phyloP scores from a whole-genome alignment of 805 yeast species.

The Ogataea naganishii region DNA sequence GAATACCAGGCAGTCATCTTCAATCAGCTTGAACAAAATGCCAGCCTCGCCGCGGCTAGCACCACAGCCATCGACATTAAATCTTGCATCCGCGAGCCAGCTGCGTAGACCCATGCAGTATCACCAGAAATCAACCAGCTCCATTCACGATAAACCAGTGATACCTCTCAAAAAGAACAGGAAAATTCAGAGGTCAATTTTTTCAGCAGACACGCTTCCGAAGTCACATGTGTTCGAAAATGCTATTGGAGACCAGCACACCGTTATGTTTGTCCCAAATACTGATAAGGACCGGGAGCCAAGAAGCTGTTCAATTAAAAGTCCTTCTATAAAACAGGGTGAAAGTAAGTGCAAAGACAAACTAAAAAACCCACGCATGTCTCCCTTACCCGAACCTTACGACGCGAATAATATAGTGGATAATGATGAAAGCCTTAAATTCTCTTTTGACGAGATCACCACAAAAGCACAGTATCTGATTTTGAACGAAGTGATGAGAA shows the following conservation, averaged over 20 bases:
- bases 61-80: constrained; percentile 1
- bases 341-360: too few species aligned
- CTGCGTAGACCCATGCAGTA: constrained; percentile 14
- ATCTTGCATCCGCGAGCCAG: constrained; percentile 8
- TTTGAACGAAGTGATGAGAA: constrained; percentile 75
- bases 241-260: constrained; percentile 60
- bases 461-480: constrained; percentile 87
- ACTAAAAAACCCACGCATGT: too few species aligned
- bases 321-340: too few species aligned
- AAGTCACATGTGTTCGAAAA: constrained; percentile 58
- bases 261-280: constrained; percentile 52
- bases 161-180: constrained; percentile 7
- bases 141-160: constrained; percentile 9
- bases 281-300: constrained; percentile 14
- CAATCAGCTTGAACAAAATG: neutral
- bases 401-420: too few species aligned
- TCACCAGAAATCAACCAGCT: constrained; percentile 12
- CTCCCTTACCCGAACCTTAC: too few species aligned
- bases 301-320: too few species aligned
- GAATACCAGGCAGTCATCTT: neutral
- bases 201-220: constrained; percentile 67
- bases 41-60: neutral
- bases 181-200: constrained; percentile 43
- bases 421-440: constrained; percentile 2
- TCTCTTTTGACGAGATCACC: constrained; percentile 78